Evolutionary conservation across 495 filamentous ascomycete genomes (phyloP).

Genomic region (Neurospora sp.): DNA sequence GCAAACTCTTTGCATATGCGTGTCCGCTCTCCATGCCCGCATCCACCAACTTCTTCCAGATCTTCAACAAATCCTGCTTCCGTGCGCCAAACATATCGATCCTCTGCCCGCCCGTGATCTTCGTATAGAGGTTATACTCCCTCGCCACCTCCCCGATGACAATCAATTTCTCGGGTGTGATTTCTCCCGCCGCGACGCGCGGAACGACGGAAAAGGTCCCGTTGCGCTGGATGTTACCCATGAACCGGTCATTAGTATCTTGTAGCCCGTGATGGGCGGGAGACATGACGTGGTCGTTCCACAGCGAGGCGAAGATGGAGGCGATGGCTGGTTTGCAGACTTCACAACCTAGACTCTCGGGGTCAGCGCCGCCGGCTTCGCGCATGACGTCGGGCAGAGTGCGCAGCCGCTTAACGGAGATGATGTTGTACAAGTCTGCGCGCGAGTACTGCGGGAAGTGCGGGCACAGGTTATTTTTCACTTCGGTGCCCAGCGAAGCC

Average conservation of each 20-base stretch:
- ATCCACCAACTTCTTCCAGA: slow-evolving; percentile 77
- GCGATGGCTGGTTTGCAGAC: slow-evolving; percentile 81
- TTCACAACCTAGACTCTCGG: slow-evolving; percentile 76
- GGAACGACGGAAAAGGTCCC: slow-evolving; percentile 90
- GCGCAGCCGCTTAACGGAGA: slow-evolving; percentile 70
- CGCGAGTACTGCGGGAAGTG: slow-evolving; percentile 76
- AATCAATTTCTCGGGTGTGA: slow-evolving; percentile 84
- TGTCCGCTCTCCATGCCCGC: slow-evolving; percentile 95
- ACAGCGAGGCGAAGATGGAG: slow-evolving; percentile 76
- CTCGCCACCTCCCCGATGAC: slow-evolving; percentile 82
- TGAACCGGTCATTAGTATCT: slow-evolving; percentile 86
- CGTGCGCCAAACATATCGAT: slow-evolving; percentile 94
- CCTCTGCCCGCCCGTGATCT: slow-evolving; percentile 90
- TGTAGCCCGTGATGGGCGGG: slow-evolving; percentile 67
- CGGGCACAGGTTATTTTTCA: slow-evolving; percentile 78
- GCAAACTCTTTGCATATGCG: slow-evolving; percentile 85
- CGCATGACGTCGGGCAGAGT: slow-evolving; percentile 76
- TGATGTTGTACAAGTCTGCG: slow-evolving; percentile 83
- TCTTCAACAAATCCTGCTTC: slow-evolving; percentile 83
- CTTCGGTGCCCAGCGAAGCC: slow-evolving; percentile 80
- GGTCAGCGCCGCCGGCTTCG: slow-evolving; percentile 58
- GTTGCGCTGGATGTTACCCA: slow-evolving; percentile 93
- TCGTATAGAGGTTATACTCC: slow-evolving; percentile 82
- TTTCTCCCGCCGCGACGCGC: slow-evolving; percentile 77
- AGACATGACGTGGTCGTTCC: slow-evolving; percentile 81